Base-by-base conservation (phyloP, 345 rosid species). In the Lepidium sativum region DNA sequence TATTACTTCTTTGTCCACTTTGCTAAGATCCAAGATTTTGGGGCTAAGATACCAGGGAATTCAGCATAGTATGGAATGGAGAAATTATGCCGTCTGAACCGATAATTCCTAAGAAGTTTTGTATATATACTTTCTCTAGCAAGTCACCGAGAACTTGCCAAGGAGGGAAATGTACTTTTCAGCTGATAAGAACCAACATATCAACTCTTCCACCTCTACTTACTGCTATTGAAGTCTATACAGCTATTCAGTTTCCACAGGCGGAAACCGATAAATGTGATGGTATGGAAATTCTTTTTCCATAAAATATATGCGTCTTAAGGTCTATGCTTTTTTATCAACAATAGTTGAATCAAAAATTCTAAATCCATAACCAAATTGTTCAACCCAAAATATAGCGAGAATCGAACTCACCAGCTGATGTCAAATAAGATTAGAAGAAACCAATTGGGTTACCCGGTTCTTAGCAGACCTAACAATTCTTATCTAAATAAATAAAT, bases 151-250 rank as follows among this genome's bases (percentile, higher is more conserved):
- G 3, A 0, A 59, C 18, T 5, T 72, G 71, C 42, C 2, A 45
- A 2, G 0, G 0, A 16, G 67, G 76, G 15, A 3, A 16, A 17
- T 72, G 76, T 3, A 37, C 1, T 27, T 23, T 72, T 6, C 67
- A 58, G 51, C 50, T 72, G 35, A 20, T 0, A n/a, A 72, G 67
- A 58, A 72, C 67, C 58, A 59, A 27, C 8, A 59, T 16, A n/a
- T 72, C 76, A 50, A 72, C 71, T 0, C 62, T 72, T 25, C 76
- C 76, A n/a, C 76, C 72, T 34, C 53, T 72, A 21, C 18, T 72
- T 5, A 72, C 66, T 32, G 76, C 67, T 34, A 4, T n/a, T 1
- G 76, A 72, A 4, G 13, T 66, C 29, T 72, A 0, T 51, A 57
- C 3, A n/a, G 67, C 51, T 11, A 59, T 72, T 0, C 50, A 65